These are phyloP conservation scores for Nakataea oryzae DNA, from an alignment of 2,329 filamentous ascomycete species.

Conservation along the genomic window DNA sequence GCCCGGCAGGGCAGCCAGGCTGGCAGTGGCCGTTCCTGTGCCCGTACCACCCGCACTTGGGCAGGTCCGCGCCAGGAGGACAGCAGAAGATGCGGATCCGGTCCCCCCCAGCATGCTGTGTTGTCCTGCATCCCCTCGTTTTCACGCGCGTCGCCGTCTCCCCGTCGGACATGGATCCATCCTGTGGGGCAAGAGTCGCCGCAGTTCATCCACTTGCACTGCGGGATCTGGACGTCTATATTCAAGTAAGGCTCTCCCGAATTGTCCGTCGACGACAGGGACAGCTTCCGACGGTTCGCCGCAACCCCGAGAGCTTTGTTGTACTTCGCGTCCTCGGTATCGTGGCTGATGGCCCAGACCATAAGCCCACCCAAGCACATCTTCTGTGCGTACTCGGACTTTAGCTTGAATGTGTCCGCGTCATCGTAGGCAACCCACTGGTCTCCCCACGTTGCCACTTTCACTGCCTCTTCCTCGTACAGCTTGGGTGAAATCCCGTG, in stretches of 20 bases:
- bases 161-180: neutral
- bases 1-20: neutral
- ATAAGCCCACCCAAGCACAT: constrained; percentile 12
- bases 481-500: neutral
- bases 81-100: neutral
- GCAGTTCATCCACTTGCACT: neutral
- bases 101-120: neutral
- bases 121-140: neutral
- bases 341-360: constrained; percentile 8
- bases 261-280: neutral
- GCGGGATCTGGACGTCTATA: neutral
- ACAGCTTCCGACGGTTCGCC: neutral
- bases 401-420: constrained; percentile 15
- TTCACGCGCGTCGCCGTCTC: neutral
- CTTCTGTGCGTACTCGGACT: constrained; percentile 14
- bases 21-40: neutral
- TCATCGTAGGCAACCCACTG: constrained; percentile 23
- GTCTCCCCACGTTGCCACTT: constrained; percentile 15
- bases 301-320: neutral
- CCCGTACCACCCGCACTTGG: neutral
- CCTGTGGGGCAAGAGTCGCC: neutral
- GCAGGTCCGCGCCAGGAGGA: neutral
- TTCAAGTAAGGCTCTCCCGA: neutral
- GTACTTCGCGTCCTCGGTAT: neutral
- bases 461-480: constrained; percentile 16